phyloP scores from a whole-genome alignment of 257 asterid genomes.

The Jacaranda mimosifolia region DNA sequence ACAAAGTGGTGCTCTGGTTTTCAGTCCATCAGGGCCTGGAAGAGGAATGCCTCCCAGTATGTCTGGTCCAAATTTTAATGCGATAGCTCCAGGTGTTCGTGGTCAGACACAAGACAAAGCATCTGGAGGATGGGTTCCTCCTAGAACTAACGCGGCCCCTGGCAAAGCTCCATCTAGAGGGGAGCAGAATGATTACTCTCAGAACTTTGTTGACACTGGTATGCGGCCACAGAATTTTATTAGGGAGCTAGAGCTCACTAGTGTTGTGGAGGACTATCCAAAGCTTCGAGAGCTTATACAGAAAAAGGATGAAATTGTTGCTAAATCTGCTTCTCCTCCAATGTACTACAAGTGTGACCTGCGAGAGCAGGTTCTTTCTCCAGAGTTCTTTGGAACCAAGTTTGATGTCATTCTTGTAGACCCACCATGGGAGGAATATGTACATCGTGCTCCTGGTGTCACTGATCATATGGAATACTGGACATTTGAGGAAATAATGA shows the following conservation, averaged over 20 bases:
- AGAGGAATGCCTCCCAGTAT: constrained; percentile 73
- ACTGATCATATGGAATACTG: constrained; percentile 94
- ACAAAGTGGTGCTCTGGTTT: constrained; percentile 66
- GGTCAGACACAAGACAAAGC: constrained; percentile 77
- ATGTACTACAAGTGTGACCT: constrained; percentile 93
- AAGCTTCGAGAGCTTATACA: constrained; percentile 97
- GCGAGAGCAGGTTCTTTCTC: constrained; percentile 83
- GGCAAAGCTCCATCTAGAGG: constrained; percentile 99
- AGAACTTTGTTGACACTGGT: constrained; percentile 99
- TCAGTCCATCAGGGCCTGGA: constrained; percentile 73
- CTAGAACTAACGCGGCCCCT: constrained; percentile 73
- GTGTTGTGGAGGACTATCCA: constrained; percentile 99
- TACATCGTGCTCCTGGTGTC: constrained; percentile 99
- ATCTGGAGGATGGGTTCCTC: constrained; percentile 92
- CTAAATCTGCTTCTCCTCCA: constrained; percentile 82
- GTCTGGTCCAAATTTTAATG: constrained; percentile 70
- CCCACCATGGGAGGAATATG: constrained; percentile 99
- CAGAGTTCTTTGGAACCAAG: constrained; percentile 91
- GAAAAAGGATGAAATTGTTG: constrained; percentile 95
- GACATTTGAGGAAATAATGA: constrained; percentile 96
- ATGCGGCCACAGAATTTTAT: constrained; percentile 97
- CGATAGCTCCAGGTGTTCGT: constrained; percentile 56
- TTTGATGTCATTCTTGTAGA: constrained; percentile 97
- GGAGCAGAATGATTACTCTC: constrained; percentile 99
- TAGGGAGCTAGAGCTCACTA: constrained; percentile 97